Conservation (phyloP, 345 rosid species). For the Lenwebbia sp. region DNA sequence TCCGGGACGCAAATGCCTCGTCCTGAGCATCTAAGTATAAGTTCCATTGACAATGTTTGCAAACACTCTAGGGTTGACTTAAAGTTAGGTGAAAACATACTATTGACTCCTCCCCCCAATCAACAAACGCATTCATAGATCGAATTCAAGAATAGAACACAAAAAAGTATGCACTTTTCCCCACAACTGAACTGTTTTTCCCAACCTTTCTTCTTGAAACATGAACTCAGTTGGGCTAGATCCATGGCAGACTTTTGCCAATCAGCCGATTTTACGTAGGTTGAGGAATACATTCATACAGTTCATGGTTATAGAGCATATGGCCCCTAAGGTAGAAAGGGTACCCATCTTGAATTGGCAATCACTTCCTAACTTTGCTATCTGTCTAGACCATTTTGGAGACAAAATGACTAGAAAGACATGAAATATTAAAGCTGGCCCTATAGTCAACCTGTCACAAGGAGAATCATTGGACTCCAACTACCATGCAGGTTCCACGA, state of each 20-base stretch:
- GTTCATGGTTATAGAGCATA: not conserved
- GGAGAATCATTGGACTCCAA: not conserved
- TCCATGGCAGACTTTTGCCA: not conserved
- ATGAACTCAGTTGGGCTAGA: not conserved
- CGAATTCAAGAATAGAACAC: not conserved
- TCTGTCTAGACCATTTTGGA: not conserved
- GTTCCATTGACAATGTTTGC: not conserved
- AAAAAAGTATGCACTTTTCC: not conserved
- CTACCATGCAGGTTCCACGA: not conserved
- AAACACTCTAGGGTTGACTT: not conserved
- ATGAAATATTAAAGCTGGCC: not conserved
- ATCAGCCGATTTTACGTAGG: not conserved
- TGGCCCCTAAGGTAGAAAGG: not conserved
- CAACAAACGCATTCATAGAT: not conserved
- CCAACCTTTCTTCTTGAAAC: not conserved
- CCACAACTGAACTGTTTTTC: not conserved
- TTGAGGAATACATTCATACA: not conserved
- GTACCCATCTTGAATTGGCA: not conserved
- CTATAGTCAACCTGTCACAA: not conserved
- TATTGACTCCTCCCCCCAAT: not conserved
- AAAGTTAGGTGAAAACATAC: not conserved
- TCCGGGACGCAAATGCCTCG: not conserved
- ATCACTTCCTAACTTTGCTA: not conserved
- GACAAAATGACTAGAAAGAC: not conserved
- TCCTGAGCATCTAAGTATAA: not conserved